These are phyloP conservation scores for Zopfochytrium polystomum DNA, from an alignment of 371 early-diverging fungal genomes.

Conservation along the genomic window DNA sequence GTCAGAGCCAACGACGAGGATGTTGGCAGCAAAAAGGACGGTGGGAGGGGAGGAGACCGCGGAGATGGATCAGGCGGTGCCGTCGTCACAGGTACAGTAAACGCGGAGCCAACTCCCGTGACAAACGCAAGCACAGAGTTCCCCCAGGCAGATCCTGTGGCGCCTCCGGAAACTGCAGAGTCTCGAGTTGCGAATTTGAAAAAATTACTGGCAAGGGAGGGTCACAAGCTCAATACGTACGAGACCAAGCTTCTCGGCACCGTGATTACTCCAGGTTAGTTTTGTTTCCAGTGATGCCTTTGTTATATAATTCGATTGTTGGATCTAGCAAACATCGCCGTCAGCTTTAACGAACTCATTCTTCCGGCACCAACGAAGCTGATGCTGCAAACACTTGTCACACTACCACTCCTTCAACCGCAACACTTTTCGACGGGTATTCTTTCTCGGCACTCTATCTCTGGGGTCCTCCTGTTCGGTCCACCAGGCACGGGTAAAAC, in stretches of 20 bases:
- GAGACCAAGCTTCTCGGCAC: conserved; percentile 42
- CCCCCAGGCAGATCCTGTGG: neutral
- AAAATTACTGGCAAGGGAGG: conserved; percentile 23
- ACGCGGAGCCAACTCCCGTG: too few species aligned
- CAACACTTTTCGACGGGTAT: conserved; percentile 76
- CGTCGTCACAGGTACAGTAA: too few species aligned
- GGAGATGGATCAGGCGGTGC: neutral
- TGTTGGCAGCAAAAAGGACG: too few species aligned
- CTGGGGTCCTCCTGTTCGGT: conserved; percentile 89
- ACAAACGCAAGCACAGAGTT: too few species aligned
- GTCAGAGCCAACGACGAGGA: too few species aligned
- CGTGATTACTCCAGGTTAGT: conserved; percentile 41
- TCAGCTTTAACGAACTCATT: conserved; percentile 40
- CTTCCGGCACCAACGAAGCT: conserved; percentile 61
- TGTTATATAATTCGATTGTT: conserved; percentile 5
- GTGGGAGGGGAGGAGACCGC: conserved; percentile 1
- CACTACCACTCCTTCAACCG: conserved; percentile 78
- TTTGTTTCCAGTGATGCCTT: neutral
- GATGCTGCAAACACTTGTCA: conserved; percentile 81
- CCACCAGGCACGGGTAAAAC: conserved; percentile 98
- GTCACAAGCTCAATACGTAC: conserved; percentile 32
- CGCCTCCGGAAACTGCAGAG: neutral
- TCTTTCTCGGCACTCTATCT: conserved; percentile 68
- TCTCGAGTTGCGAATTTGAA: neutral
- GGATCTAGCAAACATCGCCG: conserved; percentile 22